Percentiles rank a stretch among this genome's conserved stretches.
These are phyloP conservation scores for Camelina hispida DNA, from an alignment of 345 rosid genomes.

Conservation along the genomic window DNA sequence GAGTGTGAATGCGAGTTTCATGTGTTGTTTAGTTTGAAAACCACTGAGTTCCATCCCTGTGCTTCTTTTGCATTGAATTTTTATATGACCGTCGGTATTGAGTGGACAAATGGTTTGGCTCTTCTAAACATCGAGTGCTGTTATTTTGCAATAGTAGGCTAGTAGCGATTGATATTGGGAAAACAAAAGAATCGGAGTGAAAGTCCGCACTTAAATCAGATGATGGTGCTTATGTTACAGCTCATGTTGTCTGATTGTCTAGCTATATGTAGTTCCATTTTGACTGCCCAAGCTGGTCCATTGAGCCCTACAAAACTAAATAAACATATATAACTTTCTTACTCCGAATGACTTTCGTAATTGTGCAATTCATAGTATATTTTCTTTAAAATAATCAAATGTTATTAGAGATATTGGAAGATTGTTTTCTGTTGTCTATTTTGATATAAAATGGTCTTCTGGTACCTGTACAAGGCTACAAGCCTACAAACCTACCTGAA, in stretches of 20 bases:
- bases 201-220: not conserved
- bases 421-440: not conserved
- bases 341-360: no score
- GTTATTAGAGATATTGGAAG: no score
- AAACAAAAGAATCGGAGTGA: not conserved
- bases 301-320: not conserved
- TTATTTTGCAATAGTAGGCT: not conserved
- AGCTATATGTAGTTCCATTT: not conserved
- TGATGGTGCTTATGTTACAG: not conserved
- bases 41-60: conserved; percentile 28
- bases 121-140: conserved; percentile 6
- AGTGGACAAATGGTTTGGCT: conserved; percentile 12
- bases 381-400: no score
- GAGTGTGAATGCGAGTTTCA: conserved; percentile 32
- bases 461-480: not conserved
- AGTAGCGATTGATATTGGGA: not conserved
- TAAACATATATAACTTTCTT: not conserved
- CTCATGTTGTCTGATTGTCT: not conserved
- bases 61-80: conserved; percentile 27
- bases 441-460: not conserved
- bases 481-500: not conserved
- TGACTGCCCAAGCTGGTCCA: not conserved
- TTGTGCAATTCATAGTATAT: no score
- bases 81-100: conserved; percentile 22
- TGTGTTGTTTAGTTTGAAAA: conserved; percentile 32